Evolutionary conservation across 805 yeast genomes (phyloP), one percentile per base, ranked within the genome.

Genomic region (Starmerella riodocensis): DNA sequence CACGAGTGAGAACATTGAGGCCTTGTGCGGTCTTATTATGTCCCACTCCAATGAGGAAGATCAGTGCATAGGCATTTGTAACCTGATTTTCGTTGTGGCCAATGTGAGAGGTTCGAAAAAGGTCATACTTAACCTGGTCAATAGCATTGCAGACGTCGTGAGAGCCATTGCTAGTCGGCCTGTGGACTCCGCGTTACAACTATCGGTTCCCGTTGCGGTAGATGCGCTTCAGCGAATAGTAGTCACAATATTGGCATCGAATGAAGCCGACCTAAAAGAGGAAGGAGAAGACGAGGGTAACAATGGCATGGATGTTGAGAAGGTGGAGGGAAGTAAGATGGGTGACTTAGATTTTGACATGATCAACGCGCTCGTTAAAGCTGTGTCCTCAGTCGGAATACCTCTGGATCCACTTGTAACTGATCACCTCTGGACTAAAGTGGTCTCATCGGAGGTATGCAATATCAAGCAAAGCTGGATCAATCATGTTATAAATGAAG

Each of bases 201-300:
- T 85, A 53, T 82, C 79, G 53, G 65, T 82, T 3, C 77, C 71
- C 25, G 85, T 79, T 53, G 74, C 91, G 0, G 61, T 80, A 20
- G 68, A 68, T 19, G 74, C 70, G 39, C 64, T 82, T 33, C 88
- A 82, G 54, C 34, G 38, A 0, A 41, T 74, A 1, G 69, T 69
- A 41, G 31, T 40, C 13, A 18, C 27, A 7, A 19, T 26, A 11
- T 24, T 43, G n/a, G 29, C 4, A 29, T 11, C 33, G 20, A 16
- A 6, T 30, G 21, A 30, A 16, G 13, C 18, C n/a, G 33, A 9
- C n/a, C 6, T 14, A 16, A 12, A 29, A 12, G 22, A 17, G 5
- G 32, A 25, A 6, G 24, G 8, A 4, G 27, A 33, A n/a, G 18
- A 23, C 14, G 6, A 6, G 21, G 20, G 16, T 5, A 18, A 24